A percentile compares a stretch with the other conserved stretches of the same genome.
Evolutionary conservation across 352 stramenopile genomes (phyloP).

Genomic region (Phytophthora colocasiae): DNA sequence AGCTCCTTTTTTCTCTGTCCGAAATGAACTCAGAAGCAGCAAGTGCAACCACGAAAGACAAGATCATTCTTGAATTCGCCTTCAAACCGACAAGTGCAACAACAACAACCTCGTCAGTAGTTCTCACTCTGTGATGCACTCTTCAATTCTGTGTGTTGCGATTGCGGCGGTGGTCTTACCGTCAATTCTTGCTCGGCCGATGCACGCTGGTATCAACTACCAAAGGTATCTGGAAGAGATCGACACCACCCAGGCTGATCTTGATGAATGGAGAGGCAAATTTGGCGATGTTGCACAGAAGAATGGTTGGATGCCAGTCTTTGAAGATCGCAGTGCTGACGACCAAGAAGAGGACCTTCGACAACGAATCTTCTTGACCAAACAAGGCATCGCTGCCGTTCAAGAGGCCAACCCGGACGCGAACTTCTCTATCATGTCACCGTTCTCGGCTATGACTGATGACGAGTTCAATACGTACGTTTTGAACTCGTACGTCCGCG

Average conservation of each 20-base stretch:
- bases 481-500: slow-evolving; percentile 45
- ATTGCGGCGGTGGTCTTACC: slow-evolving; percentile 8
- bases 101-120: slow-evolving; percentile 6
- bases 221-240: slow-evolving; percentile 52
- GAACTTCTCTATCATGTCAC: slow-evolving; percentile 65
- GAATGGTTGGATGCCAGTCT: slow-evolving; percentile 48
- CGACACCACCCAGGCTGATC: slow-evolving; percentile 42
- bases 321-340: slow-evolving; percentile 42
- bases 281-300: slow-evolving; percentile 40
- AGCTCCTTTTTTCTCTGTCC: slow-evolving; percentile 24
- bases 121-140: slow-evolving; percentile 17
- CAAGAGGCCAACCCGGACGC: slow-evolving; percentile 48
- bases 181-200: slow-evolving; percentile 26
- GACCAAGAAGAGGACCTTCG: slow-evolving; percentile 53
- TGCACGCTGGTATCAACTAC: slow-evolving; percentile 60
- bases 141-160: slow-evolving; percentile 18
- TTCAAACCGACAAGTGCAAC: slow-evolving; percentile 24
- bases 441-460: slow-evolving; percentile 51
- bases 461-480: slow-evolving; percentile 54
- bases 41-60: neutral
- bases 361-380: slow-evolving; percentile 61
- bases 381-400: slow-evolving; percentile 42
- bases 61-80: slow-evolving; percentile 33
- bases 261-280: slow-evolving; percentile 46
- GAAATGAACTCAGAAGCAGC: slow-evolving; percentile 20